A percentile compares a stretch with the other conserved stretches of the same genome.
Evolutionary conservation across 225 moss, liverwort and hornwort genomes (phyloP).

Genomic region (Asterella californica): DNA sequence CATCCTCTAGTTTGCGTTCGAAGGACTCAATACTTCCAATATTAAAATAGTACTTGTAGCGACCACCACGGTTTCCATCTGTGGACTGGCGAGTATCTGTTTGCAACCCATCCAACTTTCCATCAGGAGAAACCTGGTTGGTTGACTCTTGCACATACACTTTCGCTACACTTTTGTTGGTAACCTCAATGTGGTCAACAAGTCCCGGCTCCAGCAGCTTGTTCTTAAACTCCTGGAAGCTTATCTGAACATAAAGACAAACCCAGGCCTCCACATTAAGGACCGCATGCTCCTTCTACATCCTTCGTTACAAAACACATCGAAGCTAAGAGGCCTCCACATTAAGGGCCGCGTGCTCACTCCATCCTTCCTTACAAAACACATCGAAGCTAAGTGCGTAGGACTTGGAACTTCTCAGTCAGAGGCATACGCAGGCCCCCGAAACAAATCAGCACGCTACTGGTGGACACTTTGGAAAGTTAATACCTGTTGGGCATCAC

Average conservation of each 20-base stretch:
- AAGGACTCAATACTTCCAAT: constrained; percentile 99
- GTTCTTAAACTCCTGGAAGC: constrained; percentile 99
- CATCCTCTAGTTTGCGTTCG: constrained; percentile 96
- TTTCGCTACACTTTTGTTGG: constrained; percentile 97
- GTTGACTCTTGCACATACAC: constrained; percentile 66
- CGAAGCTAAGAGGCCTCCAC: neutral
- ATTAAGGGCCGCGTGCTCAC: neutral
- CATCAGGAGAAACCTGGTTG: constrained; percentile 47
- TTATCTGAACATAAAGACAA: constrained; percentile 52
- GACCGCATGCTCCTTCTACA: no score
- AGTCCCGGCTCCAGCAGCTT: constrained; percentile 92
- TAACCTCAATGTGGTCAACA: constrained; percentile 92
- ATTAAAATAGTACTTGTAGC: constrained; percentile 90
- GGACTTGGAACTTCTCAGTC: neutral
- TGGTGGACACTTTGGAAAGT: neutral
- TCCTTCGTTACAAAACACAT: neutral
- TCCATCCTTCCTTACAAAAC: no score
- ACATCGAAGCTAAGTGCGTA: no score
- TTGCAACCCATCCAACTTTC: constrained; percentile 55
- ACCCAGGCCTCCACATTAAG: neutral
- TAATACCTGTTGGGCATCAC: constrained; percentile 90
- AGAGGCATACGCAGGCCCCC: neutral
- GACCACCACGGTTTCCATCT: constrained; percentile 51
- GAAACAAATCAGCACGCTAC: neutral
- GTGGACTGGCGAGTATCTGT: constrained; percentile 56